Conservation (phyloP, 176 grass and related monocot species). For the Miscanthus lutarioriparius region DNA sequence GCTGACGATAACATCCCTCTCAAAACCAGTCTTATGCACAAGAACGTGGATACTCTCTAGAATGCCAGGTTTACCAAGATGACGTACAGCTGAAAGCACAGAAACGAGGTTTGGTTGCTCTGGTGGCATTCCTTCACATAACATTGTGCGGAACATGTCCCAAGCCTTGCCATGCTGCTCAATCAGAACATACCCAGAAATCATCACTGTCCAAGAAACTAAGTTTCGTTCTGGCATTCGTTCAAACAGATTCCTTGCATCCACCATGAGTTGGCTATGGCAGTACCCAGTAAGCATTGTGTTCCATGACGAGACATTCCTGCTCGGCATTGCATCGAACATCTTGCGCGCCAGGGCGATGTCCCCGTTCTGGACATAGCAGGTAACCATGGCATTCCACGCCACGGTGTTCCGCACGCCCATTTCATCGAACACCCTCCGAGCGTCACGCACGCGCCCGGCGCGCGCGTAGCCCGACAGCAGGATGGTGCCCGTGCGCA, state of each 20-base stretch:
- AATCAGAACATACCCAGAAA: conserved; percentile 68
- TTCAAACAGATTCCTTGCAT: conserved; percentile 48
- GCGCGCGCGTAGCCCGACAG: conserved; percentile 38
- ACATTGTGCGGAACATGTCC: conserved; percentile 57
- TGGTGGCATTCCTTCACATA: conserved; percentile 35
- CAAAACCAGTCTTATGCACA: conserved; percentile 55
- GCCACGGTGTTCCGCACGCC: background rate
- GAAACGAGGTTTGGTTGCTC: conserved; percentile 55
- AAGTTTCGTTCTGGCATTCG: conserved; percentile 49
- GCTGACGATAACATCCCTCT: conserved; percentile 56
- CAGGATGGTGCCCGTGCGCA: conserved; percentile 53
- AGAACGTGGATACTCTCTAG: conserved; percentile 49
- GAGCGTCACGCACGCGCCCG: conserved; percentile 33
- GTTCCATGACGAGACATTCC: conserved; percentile 59
- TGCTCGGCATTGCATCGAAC: conserved; percentile 59
- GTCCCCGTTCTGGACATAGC: conserved; percentile 60
- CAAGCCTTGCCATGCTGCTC: conserved; percentile 52
- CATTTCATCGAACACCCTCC: background rate
- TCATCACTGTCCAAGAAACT: conserved; percentile 70
- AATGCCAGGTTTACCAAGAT: conserved; percentile 35
- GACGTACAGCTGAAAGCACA: conserved; percentile 44
- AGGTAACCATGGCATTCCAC: conserved; percentile 36
- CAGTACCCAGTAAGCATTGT: conserved; percentile 74
- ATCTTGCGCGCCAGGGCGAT: conserved; percentile 49
- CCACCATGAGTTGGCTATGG: conserved; percentile 50